These are phyloP conservation scores for Heliamphora exappendiculata DNA, from an alignment of 148 eudicot genomes.

Conservation along the genomic window DNA sequence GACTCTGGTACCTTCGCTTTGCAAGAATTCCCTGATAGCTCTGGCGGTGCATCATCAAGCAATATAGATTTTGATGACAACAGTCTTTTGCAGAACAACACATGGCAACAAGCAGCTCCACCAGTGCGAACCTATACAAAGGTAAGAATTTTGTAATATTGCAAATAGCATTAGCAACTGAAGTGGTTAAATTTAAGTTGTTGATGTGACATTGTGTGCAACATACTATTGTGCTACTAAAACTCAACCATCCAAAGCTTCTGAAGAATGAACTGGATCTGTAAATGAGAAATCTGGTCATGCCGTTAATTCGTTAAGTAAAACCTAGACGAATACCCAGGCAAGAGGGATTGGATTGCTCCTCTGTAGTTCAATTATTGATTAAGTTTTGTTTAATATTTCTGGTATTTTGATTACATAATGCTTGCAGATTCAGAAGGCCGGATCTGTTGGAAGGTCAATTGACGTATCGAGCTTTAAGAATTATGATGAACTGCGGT, in stretches of 20 bases:
- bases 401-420: background rate
- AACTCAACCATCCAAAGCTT: no score
- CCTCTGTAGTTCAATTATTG: background rate
- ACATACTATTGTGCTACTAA: no score
- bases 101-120: conserved; percentile 76
- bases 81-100: conserved; percentile 56
- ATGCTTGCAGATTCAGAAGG: conserved; percentile 75
- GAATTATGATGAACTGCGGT: conserved; percentile 69
- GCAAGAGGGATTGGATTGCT: background rate
- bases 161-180: background rate
- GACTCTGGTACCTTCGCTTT: conserved; percentile 67
- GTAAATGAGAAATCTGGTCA: background rate
- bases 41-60: conserved; percentile 81
- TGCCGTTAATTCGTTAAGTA: no score
- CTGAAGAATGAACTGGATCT: no score
- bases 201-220: no score
- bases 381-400: no score
- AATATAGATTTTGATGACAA: conserved; percentile 72
- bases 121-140: conserved; percentile 82
- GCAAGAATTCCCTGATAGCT: conserved; percentile 74
- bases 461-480: conserved; percentile 86
- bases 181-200: background rate
- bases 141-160: conserved; percentile 25
- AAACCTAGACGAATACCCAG: background rate
- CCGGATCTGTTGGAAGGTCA: conserved; percentile 95